Conservation (phyloP, 73 alveolate genomes). For the Tetrahymena elliotti region DNA sequence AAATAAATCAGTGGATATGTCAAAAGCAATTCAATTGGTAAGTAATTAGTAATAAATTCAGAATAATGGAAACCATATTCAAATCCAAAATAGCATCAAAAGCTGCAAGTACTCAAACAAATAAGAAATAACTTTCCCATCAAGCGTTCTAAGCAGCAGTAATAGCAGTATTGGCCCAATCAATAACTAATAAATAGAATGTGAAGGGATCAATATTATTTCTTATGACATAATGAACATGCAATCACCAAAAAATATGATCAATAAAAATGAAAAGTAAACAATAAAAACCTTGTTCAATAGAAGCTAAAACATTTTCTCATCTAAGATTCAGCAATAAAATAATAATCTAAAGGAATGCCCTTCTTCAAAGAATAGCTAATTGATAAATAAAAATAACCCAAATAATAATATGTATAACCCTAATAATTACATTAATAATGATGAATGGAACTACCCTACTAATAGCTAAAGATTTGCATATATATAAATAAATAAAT, state of each 20-base stretch:
- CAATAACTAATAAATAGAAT: not conserved
- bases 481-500: not conserved
- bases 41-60: not conserved
- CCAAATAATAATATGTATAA: not conserved
- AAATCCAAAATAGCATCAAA: not conserved
- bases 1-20: not conserved
- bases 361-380: not conserved
- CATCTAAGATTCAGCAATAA: not conserved
- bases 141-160: not conserved
- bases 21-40: not conserved
- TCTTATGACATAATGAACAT: not conserved
- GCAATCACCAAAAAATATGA: not conserved
- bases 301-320: not conserved
- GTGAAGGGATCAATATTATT: not conserved
- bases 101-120: not conserved
- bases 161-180: not conserved
- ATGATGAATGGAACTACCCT: not conserved
- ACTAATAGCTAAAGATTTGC: not conserved
- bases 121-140: not conserved
- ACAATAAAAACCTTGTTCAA: not conserved
- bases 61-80: not conserved
- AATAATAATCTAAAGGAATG: not conserved
- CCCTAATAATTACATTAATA: not conserved
- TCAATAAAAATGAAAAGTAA: not conserved
- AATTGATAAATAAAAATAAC: not conserved